Conservation (phyloP, 1,139 yeast genomes). For the Pichia sp. region DNA sequence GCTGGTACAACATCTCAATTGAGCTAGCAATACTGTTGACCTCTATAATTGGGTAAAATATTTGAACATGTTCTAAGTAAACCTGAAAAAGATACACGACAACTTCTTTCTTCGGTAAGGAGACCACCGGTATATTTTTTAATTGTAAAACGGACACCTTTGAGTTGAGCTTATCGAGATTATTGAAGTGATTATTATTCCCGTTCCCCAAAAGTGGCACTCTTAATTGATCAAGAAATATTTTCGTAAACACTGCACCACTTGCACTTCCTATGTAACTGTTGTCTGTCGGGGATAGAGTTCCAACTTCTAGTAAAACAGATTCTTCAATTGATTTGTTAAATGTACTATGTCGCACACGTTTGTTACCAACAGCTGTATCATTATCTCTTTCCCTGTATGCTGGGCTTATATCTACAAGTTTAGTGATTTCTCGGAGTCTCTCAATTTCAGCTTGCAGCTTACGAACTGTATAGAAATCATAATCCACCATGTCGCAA, state of each 20-base stretch:
- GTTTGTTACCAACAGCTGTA: neutral
- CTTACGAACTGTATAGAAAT: neutral
- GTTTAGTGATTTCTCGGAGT: neutral
- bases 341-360: neutral
- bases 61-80: constrained; percentile 3
- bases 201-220: neutral
- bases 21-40: neutral
- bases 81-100: neutral
- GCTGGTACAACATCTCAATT: neutral
- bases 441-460: neutral
- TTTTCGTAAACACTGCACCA: constrained; percentile 2
- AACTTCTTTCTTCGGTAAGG: neutral
- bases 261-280: constrained; percentile 5
- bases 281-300: neutral
- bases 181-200: neutral
- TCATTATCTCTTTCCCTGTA: no score
- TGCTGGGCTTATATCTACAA: neutral
- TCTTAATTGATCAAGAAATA: neutral
- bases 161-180: constrained; percentile 1
- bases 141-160: neutral
- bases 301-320: constrained; percentile 3
- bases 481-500: constrained; percentile 3
- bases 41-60: constrained; percentile 3
- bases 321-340: neutral
- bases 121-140: neutral